Evolutionary conservation across 169 alveolate species (phyloP), one percentile per base, ranked within the genome.

Genomic region (Eimeria acervulina): DNA sequence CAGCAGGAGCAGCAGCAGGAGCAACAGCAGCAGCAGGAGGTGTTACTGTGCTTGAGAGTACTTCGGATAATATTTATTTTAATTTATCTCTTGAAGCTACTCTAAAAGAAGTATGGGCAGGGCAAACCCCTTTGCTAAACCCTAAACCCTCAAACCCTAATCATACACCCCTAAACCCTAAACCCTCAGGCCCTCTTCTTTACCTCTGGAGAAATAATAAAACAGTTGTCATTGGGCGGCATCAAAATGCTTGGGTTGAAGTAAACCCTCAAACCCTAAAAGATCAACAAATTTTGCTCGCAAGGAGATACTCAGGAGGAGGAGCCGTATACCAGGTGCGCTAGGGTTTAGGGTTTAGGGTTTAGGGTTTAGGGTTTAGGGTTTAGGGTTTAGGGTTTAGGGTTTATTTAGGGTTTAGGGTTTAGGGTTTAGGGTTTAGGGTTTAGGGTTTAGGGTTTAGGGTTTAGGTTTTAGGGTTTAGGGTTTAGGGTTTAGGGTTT

Each of bases 251-350:
- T 31, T 99, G 99, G 99, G 97, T 98, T 83, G 99, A 99, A 96
- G 98, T 99, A 95, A 97, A 98, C 95, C 96, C 98, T n/a, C 96
- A 97, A 19, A 95, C 90, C 38, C 96, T 98, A 96, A 97, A 98
- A 81, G 72, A 92, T 55, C 99, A 98, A 83, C 97, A 97, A 38
- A 99, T 99, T 28, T 88, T 96, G 51, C 97, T 99, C 42, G 99
- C 98, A n/a, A 96, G 99, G 83, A 89, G 99, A 94, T 98, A 98
- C 95, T 97, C 99, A 23, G 99, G 99, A 80, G 99, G 99, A 28
- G 99, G 99, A 8, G 99, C 99, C 51, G 99, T 99, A 26, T 99
- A 98, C 91, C 98, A 99, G 97, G 99, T 94, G 38, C 2, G 28
- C 12, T 28, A 21, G n/a, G 38, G 47, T 33, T 17, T 33, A 28